Evolutionary conservation across 345 rosid species (phyloP).

Genomic region (Psidium guajava): DNA sequence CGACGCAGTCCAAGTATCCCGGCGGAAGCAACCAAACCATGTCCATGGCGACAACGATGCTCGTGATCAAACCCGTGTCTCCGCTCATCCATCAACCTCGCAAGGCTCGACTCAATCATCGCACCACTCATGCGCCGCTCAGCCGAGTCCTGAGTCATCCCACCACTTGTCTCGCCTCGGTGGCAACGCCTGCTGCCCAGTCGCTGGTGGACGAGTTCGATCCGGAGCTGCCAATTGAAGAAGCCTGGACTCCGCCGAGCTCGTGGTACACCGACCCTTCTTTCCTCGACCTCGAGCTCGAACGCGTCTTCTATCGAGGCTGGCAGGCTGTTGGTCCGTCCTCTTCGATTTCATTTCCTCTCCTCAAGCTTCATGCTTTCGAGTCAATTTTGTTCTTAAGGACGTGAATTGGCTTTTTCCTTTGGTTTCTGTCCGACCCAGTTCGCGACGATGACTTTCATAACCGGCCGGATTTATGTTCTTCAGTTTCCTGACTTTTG

Average conservation of each 20-base stretch:
- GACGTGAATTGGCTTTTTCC: not conserved
- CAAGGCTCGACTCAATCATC: not conserved
- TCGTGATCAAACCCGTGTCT: not conserved
- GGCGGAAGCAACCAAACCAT: not conserved
- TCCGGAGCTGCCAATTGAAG: conserved; percentile 53
- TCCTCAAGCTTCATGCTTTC: not conserved
- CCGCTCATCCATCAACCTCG: not conserved
- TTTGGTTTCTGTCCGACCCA: not conserved
- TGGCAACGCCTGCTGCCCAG: not conserved
- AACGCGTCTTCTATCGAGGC: conserved; percentile 62
- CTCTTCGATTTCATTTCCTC: not conserved
- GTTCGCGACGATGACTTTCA: not conserved
- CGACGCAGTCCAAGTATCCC: not conserved
- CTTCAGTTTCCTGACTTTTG: not conserved
- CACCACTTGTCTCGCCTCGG: not conserved
- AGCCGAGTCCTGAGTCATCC: not conserved
- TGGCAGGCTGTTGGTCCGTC: conserved; percentile 83
- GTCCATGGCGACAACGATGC: not conserved
- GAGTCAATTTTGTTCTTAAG: not conserved
- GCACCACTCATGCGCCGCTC: not conserved
- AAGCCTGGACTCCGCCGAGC: conserved; percentile 68
- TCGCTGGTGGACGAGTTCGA: conserved; percentile 36
- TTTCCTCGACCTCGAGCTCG: conserved; percentile 45
- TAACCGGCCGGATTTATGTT: not conserved
- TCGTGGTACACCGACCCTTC: conserved; percentile 76